These are phyloP conservation scores for Aspergillus felis DNA, from an alignment of 2,329 filamentous ascomycete species.

Conservation along the genomic window DNA sequence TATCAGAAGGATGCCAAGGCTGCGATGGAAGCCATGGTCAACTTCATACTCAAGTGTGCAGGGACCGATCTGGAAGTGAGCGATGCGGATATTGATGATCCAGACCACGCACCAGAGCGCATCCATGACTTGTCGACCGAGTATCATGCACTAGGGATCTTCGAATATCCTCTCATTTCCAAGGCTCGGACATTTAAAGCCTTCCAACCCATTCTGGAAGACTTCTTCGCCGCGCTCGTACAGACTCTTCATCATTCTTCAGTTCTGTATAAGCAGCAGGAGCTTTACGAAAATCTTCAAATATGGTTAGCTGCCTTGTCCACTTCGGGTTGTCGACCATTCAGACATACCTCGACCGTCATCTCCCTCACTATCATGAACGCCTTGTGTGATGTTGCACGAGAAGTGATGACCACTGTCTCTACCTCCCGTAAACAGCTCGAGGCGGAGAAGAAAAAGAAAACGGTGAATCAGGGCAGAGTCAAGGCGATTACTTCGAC, in stretches of 20 bases:
- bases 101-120: conserved; percentile 76
- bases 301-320: conserved; percentile 91
- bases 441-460: conserved; percentile 70
- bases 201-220: conserved; percentile 72
- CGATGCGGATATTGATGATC: conserved; percentile 79
- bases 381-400: conserved; percentile 69
- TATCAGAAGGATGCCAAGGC: conserved; percentile 54
- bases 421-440: conserved; percentile 74
- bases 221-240: conserved; percentile 75
- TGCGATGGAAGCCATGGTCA: conserved; percentile 57
- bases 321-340: conserved; percentile 79
- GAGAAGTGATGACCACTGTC: conserved; percentile 65
- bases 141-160: conserved; percentile 76
- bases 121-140: conserved; percentile 82
- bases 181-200: conserved; percentile 70
- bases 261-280: conserved; percentile 69
- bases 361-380: conserved; percentile 76
- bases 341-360: conserved; percentile 89
- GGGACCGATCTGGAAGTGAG: conserved; percentile 78
- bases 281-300: conserved; percentile 82
- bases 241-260: conserved; percentile 77
- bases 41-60: conserved; percentile 62
- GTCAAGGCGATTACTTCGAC: conserved; percentile 69
- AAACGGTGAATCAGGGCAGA: conserved; percentile 71
- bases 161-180: conserved; percentile 87